Evolutionary conservation across 305 asterid genomes (phyloP), one percentile per base, ranked within the genome.

Genomic region (Fraxinus velutina): DNA sequence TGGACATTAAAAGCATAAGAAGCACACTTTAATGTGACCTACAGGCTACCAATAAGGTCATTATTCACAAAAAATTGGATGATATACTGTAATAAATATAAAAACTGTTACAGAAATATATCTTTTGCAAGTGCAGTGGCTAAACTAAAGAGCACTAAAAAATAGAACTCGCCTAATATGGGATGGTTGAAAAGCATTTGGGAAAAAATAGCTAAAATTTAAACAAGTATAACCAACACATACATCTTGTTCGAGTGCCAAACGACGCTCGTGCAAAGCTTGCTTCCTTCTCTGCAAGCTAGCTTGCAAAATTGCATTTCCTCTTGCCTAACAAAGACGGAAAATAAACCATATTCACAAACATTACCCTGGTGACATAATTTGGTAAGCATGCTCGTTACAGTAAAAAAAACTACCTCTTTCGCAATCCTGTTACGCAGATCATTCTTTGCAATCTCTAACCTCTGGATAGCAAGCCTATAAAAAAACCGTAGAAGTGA

Each of bases 171-270:
- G 3, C 34, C 24, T 64, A 9, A 24, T 64, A 64, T 64, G 34
- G 73, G 34, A 64, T 64, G 73, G 2, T 24, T 24, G 33, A 8
- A 64, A 64, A 64, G 15, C 73, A 64, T 64, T 64, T 64, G 6
- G 30, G 22, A 5, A 30, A 70, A 32, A 68, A 21, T 17, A 30
- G 73, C 34, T 64, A 44, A 68, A 29, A 13, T 70, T 70, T 15
- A 70, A 30, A 5, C 2, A 2, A 64, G 73, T 24, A 10, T 15
- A 79, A 47, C 33, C 52, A 87, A 71, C 32, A 84, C 91, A 77
- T 89, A 94, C 99, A 90, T 96, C 99, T 88, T 96, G 99, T 89
- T 94, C 99, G 80, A 96, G 99, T 21, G 97, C 97, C 91, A 96
- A 89, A 64, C 97, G 98, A 30, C 98, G 97, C 89, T 96, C 98